Evolutionary conservation across 2,329 filamentous ascomycete species (phyloP), one percentile per base, ranked within the genome.

Genomic region (Fusarium annulatum): DNA sequence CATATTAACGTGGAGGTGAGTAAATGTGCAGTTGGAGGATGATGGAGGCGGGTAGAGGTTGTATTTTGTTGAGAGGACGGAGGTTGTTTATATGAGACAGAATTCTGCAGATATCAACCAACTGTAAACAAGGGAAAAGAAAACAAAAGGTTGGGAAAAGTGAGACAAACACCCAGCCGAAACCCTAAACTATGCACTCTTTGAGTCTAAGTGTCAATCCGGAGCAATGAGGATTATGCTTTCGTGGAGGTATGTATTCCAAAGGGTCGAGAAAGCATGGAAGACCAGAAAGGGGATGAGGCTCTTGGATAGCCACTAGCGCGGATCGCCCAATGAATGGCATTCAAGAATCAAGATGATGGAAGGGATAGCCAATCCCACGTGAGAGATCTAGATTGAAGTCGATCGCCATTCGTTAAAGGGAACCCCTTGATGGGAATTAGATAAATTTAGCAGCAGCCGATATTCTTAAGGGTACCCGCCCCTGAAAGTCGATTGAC

Each of bases 1-100:
- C 84, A 85, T 85, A 36, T 73, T 69, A 8, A 57, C 19, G 23
- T 33, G 19, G 26, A 36, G 33, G 18, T 39, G 39, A 59, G 30
- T 36, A 52, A 52, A 26, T 26, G 7, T 46, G n/a, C 12, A n/a
- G 26, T 64, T 23, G 45, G 43, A 60, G 41, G 42, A 48, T 19
- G 43, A 21, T 28, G 16, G 38, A 30, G 65, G 18, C 23, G 36
- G 9, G 23, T n/a, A 26, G 39, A 46, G n/a, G 30, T 16, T 28
- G 36, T 39, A 49, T 48, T 21, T 30, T 65, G 45, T 51, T 48
- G 41, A 28, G 42, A 33, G 28, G 34, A 69, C 28, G 38, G 34
- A 56, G 36, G 34, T 53, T 41, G 36, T n/a, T n/a, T 42, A 36
- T 52, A 55, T 28, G 34, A 38, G 51, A 67, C 19, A 49, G 41